A percentile compares a stretch with the other conserved stretches of the same genome.
Conservation (phyloP, 164 flowering plant species). For the Kalanchoe fedtschenkoi region DNA sequence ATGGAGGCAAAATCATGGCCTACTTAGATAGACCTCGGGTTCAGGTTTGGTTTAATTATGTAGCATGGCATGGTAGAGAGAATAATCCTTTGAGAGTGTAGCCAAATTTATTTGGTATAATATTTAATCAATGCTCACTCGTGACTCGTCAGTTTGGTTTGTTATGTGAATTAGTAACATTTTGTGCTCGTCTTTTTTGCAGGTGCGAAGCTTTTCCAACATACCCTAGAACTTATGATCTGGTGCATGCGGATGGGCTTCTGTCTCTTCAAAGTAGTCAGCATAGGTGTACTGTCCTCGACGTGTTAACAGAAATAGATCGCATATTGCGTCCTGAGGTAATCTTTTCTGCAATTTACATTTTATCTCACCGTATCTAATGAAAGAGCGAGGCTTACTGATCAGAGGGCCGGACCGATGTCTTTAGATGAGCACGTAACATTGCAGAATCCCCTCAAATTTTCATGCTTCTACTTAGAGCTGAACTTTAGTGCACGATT, state of each 20-base stretch:
- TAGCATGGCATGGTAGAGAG: no score
- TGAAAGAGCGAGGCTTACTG: no score
- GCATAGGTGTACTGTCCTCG: slow-evolving; percentile 59
- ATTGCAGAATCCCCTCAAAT: no score
- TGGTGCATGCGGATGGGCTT: slow-evolving; percentile 84
- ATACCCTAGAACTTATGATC: slow-evolving; percentile 91
- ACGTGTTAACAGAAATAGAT: slow-evolving; percentile 79
- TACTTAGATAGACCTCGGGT: background rate
- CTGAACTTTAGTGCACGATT: no score
- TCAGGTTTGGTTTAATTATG: background rate
- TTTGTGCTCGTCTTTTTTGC: slow-evolving; percentile 10
- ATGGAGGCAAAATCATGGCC: no score
- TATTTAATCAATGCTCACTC: background rate
- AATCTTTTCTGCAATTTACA: no score
- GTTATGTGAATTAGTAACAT: background rate
- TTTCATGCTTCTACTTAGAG: no score
- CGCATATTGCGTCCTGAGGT: slow-evolving; percentile 99
- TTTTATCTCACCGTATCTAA: no score
- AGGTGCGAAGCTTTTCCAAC: slow-evolving; percentile 99
- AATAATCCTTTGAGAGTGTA: no score
- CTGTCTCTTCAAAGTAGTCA: slow-evolving; percentile 55
- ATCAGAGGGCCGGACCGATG: no score
- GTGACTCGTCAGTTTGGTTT: background rate
- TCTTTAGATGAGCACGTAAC: no score
- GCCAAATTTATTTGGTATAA: no score